Evolutionary conservation across 345 rosid species (phyloP).

Genomic region (Dimocarpus longan): DNA sequence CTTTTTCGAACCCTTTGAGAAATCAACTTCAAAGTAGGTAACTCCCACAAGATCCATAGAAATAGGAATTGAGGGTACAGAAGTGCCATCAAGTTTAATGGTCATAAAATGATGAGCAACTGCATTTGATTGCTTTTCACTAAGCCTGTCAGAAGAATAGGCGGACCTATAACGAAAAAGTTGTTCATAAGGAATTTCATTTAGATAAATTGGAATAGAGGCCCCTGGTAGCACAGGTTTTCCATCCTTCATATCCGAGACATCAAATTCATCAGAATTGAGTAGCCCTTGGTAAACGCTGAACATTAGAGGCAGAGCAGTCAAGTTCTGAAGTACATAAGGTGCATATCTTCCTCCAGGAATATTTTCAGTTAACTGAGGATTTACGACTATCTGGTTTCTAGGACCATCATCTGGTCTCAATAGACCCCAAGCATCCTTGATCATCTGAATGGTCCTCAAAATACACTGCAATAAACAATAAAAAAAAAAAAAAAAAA

Average conservation of each 20-base stretch:
- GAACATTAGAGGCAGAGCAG: conserved; percentile 74
- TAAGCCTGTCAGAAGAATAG: conserved; percentile 58
- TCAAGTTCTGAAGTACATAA: conserved; percentile 86
- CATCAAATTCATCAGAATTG: conserved; percentile 43
- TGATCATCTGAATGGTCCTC: conserved; percentile 76
- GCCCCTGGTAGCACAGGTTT: conserved; percentile 66
- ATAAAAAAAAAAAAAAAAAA: neutral
- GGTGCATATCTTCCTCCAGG: conserved; percentile 74
- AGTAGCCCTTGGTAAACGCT: conserved; percentile 59
- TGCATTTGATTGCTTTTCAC: conserved; percentile 61
- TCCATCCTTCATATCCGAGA: conserved; percentile 48
- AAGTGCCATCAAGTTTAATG: conserved; percentile 81
- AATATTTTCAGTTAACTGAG: conserved; percentile 41
- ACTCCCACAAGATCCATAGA: conserved; percentile 94
- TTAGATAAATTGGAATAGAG: conserved; percentile 70
- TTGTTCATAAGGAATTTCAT: conserved; percentile 63
- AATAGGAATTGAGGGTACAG: conserved; percentile 69
- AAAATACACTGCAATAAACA: conserved; percentile 54
- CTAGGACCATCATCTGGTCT: conserved; percentile 43
- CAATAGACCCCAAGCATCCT: conserved; percentile 57
- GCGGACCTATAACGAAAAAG: conserved; percentile 51
- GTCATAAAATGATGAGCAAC: conserved; percentile 74
- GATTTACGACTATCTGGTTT: conserved; percentile 35
- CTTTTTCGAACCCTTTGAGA: conserved; percentile 55
- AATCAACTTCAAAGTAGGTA: conserved; percentile 83